Conservation (phyloP, 2,329 filamentous ascomycete genomes). For the Elsinoe australis region DNA sequence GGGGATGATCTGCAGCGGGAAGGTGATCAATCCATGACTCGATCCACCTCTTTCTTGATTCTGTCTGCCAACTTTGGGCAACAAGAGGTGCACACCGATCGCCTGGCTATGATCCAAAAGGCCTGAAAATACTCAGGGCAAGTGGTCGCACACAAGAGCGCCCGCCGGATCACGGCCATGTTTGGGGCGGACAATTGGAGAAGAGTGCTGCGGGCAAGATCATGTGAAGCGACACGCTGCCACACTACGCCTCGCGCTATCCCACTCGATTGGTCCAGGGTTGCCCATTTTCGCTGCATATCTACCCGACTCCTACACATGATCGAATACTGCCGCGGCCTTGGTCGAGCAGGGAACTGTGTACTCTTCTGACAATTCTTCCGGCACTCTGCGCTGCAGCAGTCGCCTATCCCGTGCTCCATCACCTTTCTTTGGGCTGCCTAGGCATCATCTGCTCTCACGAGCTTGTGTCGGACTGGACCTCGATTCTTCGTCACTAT, state of each 20-base stretch:
- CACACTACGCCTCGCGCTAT: conserved; percentile 1
- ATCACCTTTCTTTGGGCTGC: too few species aligned
- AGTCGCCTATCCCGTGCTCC: not conserved
- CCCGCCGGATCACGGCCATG: not conserved
- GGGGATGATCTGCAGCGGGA: too few species aligned
- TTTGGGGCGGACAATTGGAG: not conserved
- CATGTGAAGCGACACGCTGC: conserved; percentile 4
- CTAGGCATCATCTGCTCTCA: conserved; percentile 5
- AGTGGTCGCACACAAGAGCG: too few species aligned
- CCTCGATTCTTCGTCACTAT: not conserved
- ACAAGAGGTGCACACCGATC: too few species aligned
- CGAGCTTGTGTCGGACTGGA: not conserved
- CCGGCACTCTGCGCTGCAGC: conserved; percentile 3
- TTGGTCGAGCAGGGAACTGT: not conserved
- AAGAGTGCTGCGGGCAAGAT: not conserved
- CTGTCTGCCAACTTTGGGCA: not conserved
- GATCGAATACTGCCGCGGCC: conserved; percentile 4
- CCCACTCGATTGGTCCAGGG: conserved; percentile 14
- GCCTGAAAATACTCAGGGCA: too few species aligned
- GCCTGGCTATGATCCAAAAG: too few species aligned
- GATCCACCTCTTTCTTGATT: not conserved
- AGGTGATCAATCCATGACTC: not conserved
- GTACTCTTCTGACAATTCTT: conserved; percentile 4
- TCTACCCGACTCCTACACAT: conserved; percentile 18
- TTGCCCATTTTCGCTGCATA: conserved; percentile 11